phyloP scores from a whole-genome alignment of 2,329 filamentous ascomycete species.

The Talaromyces piceae region DNA sequence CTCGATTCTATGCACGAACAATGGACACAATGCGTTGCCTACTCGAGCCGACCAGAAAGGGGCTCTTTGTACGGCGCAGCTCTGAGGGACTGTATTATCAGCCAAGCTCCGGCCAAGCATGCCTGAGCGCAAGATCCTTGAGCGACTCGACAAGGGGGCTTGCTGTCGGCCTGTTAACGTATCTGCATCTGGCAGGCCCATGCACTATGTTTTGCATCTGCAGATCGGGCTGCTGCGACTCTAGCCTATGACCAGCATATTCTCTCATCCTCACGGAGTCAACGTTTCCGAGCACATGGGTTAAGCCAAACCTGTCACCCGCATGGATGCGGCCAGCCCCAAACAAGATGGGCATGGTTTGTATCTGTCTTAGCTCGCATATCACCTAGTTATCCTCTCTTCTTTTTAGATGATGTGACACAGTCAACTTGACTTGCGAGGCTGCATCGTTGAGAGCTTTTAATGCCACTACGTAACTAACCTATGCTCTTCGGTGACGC shows the following conservation, averaged over 20 bases:
- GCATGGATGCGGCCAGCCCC: not conserved
- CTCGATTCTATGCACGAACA: not conserved
- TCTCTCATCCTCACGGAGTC: not conserved
- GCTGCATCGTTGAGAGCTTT: too few species aligned
- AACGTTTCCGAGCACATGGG: not conserved
- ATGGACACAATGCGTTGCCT: not conserved
- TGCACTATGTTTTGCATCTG: not conserved
- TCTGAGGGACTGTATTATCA: not conserved
- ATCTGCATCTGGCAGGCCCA: not conserved
- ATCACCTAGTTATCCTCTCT: not conserved
- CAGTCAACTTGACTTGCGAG: too few species aligned
- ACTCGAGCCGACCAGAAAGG: too few species aligned
- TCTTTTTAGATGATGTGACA: too few species aligned
- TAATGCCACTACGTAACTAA: too few species aligned
- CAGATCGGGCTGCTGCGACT: not conserved
- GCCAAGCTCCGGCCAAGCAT: not conserved
- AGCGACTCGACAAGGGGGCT: not conserved
- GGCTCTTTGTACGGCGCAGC: not conserved
- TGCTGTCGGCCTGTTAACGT: not conserved
- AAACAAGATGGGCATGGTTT: not conserved
- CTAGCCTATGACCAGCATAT: not conserved
- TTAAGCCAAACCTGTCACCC: not conserved
- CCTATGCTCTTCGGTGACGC: too few species aligned
- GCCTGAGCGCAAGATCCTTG: not conserved
- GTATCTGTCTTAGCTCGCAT: not conserved